Evolutionary conservation across 2,329 filamentous ascomycete species (phyloP).

Genomic region (Diaporthe longicolla): DNA sequence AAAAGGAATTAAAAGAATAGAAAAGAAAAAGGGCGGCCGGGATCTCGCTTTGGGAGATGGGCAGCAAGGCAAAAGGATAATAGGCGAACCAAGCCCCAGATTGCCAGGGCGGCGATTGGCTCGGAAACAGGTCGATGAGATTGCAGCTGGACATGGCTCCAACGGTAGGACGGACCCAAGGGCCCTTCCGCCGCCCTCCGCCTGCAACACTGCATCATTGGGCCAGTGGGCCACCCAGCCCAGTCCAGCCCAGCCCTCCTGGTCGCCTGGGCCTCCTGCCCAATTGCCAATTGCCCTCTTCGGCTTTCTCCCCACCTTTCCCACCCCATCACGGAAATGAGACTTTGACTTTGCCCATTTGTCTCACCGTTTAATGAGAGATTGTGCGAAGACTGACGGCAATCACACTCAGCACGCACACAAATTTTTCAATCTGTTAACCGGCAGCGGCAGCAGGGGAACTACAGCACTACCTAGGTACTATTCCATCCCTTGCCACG

Average conservation of each 20-base stretch:
- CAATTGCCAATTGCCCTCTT: slow-evolving; percentile 31
- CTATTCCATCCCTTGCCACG: not conserved
- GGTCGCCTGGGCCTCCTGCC: not conserved
- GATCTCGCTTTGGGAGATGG: slow-evolving; percentile 19
- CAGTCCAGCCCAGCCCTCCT: slow-evolving; percentile 13
- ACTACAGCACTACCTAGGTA: not conserved
- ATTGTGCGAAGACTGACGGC: slow-evolving; percentile 12
- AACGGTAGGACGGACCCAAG: slow-evolving; percentile 22
- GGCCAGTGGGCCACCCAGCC: not conserved
- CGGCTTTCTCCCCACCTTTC: slow-evolving; percentile 18
- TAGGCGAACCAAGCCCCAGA: slow-evolving; percentile 33
- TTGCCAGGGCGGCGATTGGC: slow-evolving; percentile 35
- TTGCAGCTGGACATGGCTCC: slow-evolving; percentile 34
- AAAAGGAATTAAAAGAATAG: slow-evolving; percentile 35
- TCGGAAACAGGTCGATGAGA: slow-evolving; percentile 23
- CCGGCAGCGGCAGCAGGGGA: not conserved
- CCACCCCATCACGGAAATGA: slow-evolving; percentile 38
- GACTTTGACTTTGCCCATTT: slow-evolving; percentile 16
- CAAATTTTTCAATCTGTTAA: not conserved
- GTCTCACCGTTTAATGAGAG: slow-evolving; percentile 23
- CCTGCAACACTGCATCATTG: not conserved
- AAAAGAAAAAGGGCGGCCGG: slow-evolving; percentile 26
- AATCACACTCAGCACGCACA: not conserved
- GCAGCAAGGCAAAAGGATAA: slow-evolving; percentile 36
- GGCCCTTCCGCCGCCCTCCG: slow-evolving; percentile 22